These are phyloP conservation scores for Medicago truncatula DNA, from an alignment of 306 rosid genomes.

Conservation along the genomic window MtrunA17r5.0-ANR NC_053043.1:38910501-38911000, in stretches of 20 bases:
- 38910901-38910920: background rate
- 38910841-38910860: background rate
- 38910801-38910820: background rate
- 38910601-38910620: background rate
- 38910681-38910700: background rate
- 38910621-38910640: background rate
- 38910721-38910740: background rate
- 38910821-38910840: background rate
- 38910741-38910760: background rate
- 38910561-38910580: background rate
- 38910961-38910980: slow-evolving; percentile 23
- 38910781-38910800: background rate
- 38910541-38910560: background rate
- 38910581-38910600: too few species aligned
- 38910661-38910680: background rate
- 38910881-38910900: background rate
- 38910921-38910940: background rate
- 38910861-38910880: background rate
- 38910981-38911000: slow-evolving; percentile 26
- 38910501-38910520: background rate
- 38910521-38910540: background rate
- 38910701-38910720: background rate
- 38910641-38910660: background rate
- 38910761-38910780: background rate
- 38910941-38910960: slow-evolving; percentile 6